phyloP scores from a whole-genome alignment of 257 asterid genomes.

The Solanum tacnaense region DNA sequence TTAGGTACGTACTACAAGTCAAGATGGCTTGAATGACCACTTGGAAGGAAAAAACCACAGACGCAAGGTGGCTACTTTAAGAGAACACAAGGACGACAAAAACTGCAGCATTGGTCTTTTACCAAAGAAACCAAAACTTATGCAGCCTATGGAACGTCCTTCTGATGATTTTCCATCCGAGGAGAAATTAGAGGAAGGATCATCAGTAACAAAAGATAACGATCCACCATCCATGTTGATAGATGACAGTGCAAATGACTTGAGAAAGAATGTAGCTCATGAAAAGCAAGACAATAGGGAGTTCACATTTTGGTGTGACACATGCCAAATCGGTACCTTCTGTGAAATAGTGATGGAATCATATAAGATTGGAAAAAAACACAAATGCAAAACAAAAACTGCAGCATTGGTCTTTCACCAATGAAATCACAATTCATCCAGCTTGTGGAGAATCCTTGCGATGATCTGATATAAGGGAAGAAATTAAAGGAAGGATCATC shows the following conservation, averaged over 20 bases:
- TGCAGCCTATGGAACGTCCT: not conserved
- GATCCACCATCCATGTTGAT: not conserved
- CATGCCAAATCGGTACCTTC: conserved; percentile 26
- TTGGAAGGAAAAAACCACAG: conserved; percentile 48
- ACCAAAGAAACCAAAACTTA: conserved; percentile 7
- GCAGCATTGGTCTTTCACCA: too few relatives aligned
- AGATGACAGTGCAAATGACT: not conserved
- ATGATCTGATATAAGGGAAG: too few relatives aligned
- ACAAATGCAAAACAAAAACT: not conserved
- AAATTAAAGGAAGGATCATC: too few relatives aligned
- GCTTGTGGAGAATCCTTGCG: too few relatives aligned
- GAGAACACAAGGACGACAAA: conserved; percentile 6
- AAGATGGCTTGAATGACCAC: conserved; percentile 24
- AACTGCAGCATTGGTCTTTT: conserved; percentile 17
- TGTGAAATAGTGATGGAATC: conserved; percentile 7
- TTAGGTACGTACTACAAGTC: conserved; percentile 18
- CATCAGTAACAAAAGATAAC: not conserved
- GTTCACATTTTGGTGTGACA: conserved; percentile 38
- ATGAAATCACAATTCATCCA: too few relatives aligned
- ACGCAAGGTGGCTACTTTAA: conserved; percentile 25
- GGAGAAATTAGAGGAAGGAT: not conserved
- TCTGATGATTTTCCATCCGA: not conserved
- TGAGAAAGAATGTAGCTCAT: not conserved
- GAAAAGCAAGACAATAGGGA: not conserved
- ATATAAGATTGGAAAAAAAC: conserved; percentile 40